Conservation (phyloP, 2,329 filamentous ascomycete species). For the Alternaria novae-zelandiae region DNA sequence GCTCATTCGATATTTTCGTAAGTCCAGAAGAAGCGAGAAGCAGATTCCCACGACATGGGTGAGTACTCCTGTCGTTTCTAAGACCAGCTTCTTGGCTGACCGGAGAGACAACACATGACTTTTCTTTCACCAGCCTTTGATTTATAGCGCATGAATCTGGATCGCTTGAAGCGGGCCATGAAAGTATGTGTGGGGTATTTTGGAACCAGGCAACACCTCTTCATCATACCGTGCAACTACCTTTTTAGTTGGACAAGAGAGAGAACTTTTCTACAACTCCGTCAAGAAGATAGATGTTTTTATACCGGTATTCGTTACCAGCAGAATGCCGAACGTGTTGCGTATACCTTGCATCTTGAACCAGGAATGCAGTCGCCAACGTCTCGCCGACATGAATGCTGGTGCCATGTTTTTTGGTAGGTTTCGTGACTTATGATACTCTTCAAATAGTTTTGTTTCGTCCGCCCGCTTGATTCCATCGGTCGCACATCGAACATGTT, state of each 20-base stretch:
- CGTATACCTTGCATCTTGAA: background rate
- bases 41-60: background rate
- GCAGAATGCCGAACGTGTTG: background rate
- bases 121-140: background rate
- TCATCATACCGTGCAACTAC: too few relatives aligned
- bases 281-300: background rate
- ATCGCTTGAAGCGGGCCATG: background rate
- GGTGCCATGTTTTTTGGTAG: accelerated
- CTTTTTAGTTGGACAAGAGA: background rate
- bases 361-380: background rate
- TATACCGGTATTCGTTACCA: background rate
- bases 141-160: background rate
- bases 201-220: background rate
- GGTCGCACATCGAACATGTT: background rate
- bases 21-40: background rate
- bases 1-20: accelerated
- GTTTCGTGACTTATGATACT: background rate
- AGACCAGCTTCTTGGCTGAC: background rate
- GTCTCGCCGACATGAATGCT: background rate
- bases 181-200: accelerated
- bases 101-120: background rate
- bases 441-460: background rate
- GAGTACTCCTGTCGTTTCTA: accelerated
- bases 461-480: background rate
- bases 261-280: accelerated